Evolutionary conservation across 768 basidiomycete genomes (phyloP).

Genomic region (Lactifluus hygrophoroides): DNA sequence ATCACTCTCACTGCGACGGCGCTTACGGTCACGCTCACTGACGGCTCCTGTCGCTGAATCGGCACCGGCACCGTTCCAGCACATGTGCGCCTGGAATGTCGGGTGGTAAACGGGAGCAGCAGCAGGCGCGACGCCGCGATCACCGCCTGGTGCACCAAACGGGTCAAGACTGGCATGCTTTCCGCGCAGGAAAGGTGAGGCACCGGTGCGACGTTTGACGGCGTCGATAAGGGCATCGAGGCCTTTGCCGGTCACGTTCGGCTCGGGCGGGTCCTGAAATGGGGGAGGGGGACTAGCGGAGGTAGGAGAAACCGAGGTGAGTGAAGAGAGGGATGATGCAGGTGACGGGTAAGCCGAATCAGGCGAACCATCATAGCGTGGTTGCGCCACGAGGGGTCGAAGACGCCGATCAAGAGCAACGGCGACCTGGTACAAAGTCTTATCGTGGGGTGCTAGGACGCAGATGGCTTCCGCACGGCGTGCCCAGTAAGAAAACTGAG

Average conservation of each 20-base stretch:
- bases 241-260: slow-evolving; percentile 41
- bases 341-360: slow-evolving; percentile 21
- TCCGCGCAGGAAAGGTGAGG: slow-evolving; percentile 41
- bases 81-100: slow-evolving; percentile 27
- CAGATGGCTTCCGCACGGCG: slow-evolving; percentile 42
- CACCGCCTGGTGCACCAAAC: slow-evolving; percentile 35
- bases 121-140: slow-evolving; percentile 26
- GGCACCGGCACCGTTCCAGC: slow-evolving; percentile 18
- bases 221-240: slow-evolving; percentile 41
- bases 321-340: slow-evolving; percentile 16
- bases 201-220: slow-evolving; percentile 40
- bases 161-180: slow-evolving; percentile 44
- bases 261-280: slow-evolving; percentile 30
- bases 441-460: slow-evolving; percentile 36
- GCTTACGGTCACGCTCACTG: slow-evolving; percentile 10
- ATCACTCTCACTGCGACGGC: slow-evolving; percentile 9
- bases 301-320: slow-evolving; percentile 10
- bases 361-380: slow-evolving; percentile 18
- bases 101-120: slow-evolving; percentile 22
- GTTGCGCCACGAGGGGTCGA: slow-evolving; percentile 23
- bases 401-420: slow-evolving; percentile 36
- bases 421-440: slow-evolving; percentile 34
- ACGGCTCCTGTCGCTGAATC: neutral
- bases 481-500: slow-evolving; percentile 48
- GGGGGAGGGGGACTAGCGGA: slow-evolving; percentile 19